Percentiles rank a stretch among this genome's conserved stretches.
Conservation (phyloP, 176 grass and related monocot species). For the Eremochloa ophiuroides region DNA sequence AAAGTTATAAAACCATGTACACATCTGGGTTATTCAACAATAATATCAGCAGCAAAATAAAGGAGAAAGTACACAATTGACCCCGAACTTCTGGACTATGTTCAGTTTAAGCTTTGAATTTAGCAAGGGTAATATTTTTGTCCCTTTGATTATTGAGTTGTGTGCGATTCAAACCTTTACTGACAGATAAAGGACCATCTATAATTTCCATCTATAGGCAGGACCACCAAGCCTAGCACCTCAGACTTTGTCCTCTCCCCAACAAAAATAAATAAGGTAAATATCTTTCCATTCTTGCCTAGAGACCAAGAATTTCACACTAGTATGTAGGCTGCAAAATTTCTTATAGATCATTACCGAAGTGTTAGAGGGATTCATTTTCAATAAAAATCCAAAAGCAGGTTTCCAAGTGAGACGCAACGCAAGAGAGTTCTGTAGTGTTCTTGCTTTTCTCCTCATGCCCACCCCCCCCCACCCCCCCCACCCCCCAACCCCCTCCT, state of each 20-base stretch:
- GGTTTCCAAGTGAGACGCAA: too few species aligned
- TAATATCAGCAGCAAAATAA: background rate
- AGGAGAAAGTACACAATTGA: background rate
- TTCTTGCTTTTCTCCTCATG: too few species aligned
- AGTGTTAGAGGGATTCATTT: too few species aligned
- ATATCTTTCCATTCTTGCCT: background rate
- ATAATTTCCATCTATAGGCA: background rate
- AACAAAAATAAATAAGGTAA: background rate
- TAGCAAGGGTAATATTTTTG: background rate
- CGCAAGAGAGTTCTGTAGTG: too few species aligned
- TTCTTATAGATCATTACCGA: too few species aligned
- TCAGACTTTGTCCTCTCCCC: background rate
- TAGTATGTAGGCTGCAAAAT: background rate
- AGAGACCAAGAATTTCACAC: background rate
- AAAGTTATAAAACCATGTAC: slow-evolving; percentile 7
- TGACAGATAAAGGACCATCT: background rate
- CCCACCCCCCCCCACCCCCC: too few species aligned
- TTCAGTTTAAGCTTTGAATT: slow-evolving; percentile 11
- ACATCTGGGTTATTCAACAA: slow-evolving; percentile 17
- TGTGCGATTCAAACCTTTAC: background rate
- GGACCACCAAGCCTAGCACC: background rate
- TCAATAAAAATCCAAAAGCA: too few species aligned
- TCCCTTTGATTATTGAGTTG: background rate
- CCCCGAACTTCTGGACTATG: background rate
- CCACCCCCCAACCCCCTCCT: too few species aligned